A percentile compares a stretch with the other conserved stretches of the same genome.
These are phyloP conservation scores for Fusarium chlamydosporum DNA, from an alignment of 2,329 filamentous ascomycete genomes.

Conservation along the genomic window DNA sequence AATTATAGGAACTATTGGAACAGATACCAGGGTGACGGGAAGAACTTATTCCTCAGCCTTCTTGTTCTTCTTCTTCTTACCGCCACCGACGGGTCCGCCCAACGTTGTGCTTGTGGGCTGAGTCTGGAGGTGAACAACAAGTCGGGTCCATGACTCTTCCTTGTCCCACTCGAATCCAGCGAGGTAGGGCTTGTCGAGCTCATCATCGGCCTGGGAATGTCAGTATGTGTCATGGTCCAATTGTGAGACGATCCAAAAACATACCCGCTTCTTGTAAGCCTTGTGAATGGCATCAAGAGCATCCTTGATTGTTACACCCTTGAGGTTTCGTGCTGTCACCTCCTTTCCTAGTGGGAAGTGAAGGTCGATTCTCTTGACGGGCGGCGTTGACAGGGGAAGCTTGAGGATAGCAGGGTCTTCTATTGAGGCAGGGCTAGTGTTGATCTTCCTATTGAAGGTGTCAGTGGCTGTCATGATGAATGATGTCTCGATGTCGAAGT, in stretches of 20 bases:
- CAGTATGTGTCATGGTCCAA: background rate
- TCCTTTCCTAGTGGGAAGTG: constrained; percentile 90
- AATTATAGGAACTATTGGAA: constrained; percentile 59
- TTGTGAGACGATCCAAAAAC: constrained; percentile 49
- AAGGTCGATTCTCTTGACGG: constrained; percentile 94
- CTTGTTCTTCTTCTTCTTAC: constrained; percentile 82
- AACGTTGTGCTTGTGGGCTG: constrained; percentile 65
- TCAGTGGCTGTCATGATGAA: constrained; percentile 17
- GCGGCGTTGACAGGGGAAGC: constrained; percentile 82
- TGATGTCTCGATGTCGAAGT: constrained; percentile 3
- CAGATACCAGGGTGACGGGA: constrained; percentile 54
- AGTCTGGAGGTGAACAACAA: constrained; percentile 88
- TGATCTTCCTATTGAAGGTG: constrained; percentile 82
- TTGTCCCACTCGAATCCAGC: constrained; percentile 97
- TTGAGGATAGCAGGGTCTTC: constrained; percentile 90
- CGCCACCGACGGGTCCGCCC: constrained; percentile 62
- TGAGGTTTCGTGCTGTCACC: constrained; percentile 90
- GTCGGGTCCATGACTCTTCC: constrained; percentile 88
- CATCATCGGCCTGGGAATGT: constrained; percentile 81
- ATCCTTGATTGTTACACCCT: constrained; percentile 97
- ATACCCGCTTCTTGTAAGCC: constrained; percentile 94
- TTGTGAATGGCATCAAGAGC: constrained; percentile 96
- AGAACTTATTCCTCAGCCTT: constrained; percentile 63
- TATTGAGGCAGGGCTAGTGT: constrained; percentile 81
- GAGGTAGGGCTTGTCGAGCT: constrained; percentile 88